Conservation (phyloP, 768 basidiomycete genomes). For the Phylloporus sp. region DNA sequence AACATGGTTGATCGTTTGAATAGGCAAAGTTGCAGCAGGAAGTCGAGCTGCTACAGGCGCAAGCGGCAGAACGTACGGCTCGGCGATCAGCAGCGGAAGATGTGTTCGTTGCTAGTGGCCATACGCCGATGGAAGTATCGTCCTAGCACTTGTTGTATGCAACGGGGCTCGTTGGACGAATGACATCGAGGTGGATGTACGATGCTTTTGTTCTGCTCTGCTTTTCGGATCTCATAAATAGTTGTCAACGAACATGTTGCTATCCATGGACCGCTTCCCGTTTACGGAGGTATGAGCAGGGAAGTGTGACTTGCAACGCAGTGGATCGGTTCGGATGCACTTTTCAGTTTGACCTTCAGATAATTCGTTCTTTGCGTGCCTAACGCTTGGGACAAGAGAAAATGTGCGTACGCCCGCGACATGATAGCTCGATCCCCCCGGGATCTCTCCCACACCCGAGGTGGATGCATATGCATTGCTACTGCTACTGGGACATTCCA, state of each 20-base stretch:
- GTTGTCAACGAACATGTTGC: background rate
- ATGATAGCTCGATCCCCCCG: no score
- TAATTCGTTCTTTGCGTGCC: background rate
- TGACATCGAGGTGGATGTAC: background rate
- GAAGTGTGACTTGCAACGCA: background rate
- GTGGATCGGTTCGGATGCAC: background rate
- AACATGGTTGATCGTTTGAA: background rate
- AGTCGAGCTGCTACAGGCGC: slow-evolving; percentile 49
- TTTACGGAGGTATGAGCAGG: background rate
- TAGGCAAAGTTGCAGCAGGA: slow-evolving; percentile 58
- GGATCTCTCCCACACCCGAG: no score
- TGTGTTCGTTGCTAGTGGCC: slow-evolving; percentile 28
- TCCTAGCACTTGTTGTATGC: slow-evolving; percentile 7
- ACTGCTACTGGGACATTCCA: background rate
- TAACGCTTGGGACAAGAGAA: no score
- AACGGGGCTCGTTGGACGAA: background rate
- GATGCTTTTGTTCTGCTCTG: background rate
- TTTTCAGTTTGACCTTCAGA: no score
- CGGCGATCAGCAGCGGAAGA: slow-evolving; percentile 27
- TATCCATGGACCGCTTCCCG: background rate
- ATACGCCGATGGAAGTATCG: slow-evolving; percentile 28
- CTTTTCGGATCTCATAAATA: background rate
- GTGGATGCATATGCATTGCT: background rate
- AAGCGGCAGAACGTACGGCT: slow-evolving; percentile 42
- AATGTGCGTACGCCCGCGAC: no score